Evolutionary conservation across 805 yeast species (phyloP), one percentile per base, ranked within the genome.

Genomic region (Nakazawaea wyomingensis): DNA sequence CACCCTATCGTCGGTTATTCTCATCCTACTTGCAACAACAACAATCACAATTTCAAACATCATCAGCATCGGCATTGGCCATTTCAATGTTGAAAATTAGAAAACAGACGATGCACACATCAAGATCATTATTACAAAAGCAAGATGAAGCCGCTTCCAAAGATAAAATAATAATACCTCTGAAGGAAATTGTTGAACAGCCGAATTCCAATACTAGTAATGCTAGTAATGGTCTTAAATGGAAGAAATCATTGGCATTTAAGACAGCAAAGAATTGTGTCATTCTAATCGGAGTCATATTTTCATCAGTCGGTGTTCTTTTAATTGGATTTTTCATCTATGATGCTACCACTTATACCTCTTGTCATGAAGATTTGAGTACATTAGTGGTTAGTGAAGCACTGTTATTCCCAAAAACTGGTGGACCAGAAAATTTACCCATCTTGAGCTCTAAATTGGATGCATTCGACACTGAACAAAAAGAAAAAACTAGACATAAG

Each of bases 361-460:
- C 62, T 19, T 48, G 61, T 22, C 64, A 68, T 30, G 72, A 65
- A 7, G 47, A 44, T 35, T 38, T 39, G 28, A n/a, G 40, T 2
- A 65, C 68, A 36, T 63, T 80, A 37, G 61, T 63, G 14, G 76
- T 82, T 13, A 75, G 82, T 9, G 58, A 64, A 17, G 61, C 67
- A 19, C 83, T 85, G 1, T 54, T 80, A 38, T 53, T 68, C 32
- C 85, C 87, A 24, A 64, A 66, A 31, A 55, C 54, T 6, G 88
- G 88, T 5, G 89, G 89, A 3, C 87, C 88, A 18, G 85, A 82
- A 54, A 78, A 82, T 51, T 62, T 82, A 46, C 87, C 86, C 1
- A 74, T 82, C 22, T 64, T 79, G 48, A 69, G 69, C 30, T 67
- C 72, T 28, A 74, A 72, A 46, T 60, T 82, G 43, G 88, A 81